Evolutionary conservation across 495 filamentous ascomycete species (phyloP), one percentile per base, ranked within the genome.

Genomic region (Aspergillus ellipticus): DNA sequence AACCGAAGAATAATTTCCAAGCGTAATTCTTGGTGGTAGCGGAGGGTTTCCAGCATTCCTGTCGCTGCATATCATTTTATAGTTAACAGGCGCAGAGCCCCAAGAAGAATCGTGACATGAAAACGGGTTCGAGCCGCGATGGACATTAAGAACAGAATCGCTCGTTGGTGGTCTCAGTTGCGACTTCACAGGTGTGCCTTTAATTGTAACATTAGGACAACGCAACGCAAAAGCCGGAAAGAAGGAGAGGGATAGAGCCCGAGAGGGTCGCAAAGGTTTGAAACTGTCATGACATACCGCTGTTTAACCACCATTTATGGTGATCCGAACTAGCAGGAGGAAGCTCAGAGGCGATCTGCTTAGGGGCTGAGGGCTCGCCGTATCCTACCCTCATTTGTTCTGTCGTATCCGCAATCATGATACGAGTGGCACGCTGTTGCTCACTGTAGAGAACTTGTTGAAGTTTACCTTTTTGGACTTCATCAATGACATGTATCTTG

Each of bases 291-390:
- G n/a, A 53, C 66, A 51, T 73, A 81, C 85, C 83, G 68, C 90
- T 89, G 49, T 96, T 88, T 24, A 97, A 75, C 94, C 94, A 98
- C 94, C 94, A 98, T 72, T 90, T 96, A 55, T 85, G 81, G 31
- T 82, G 79, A 64, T 97, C 92, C 4, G 92, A 96, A 66, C 92
- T 97, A 15, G 95, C 88, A 39, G 92, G 85, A 16, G 95, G 94
- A 15, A 96, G 74, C 13, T 86, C 90, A 2, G 87, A 85, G 57
- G 90, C 84, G 53, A 94, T 86, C 3, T 88, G 77, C 42, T 89
- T 85, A 64, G 89, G 88, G 2, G 85, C 82, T 21, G 88, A 79
- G 10, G 87, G 71, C 56, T 92, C 88, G 57, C 92, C 89, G 56
- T 92, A 86, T 33, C 91, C 86, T 0, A 78, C 76, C 42, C 89